Evolutionary conservation across 108 stramenopile species (phyloP).

Genomic region (Skeletonema tropicum): DNA sequence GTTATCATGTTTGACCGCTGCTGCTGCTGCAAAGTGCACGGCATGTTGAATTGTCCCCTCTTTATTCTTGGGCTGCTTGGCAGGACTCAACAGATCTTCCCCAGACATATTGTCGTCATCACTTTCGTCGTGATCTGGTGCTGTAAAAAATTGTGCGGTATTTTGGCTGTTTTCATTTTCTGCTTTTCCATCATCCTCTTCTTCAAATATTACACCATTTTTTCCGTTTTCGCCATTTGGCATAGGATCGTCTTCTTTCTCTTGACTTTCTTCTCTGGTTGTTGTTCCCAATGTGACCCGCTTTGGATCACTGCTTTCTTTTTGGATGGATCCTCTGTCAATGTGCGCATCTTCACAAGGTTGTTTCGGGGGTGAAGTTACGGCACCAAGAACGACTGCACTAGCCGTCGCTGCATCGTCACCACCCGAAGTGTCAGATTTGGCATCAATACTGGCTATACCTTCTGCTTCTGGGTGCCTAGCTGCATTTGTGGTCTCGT

Average conservation of each 20-base stretch:
- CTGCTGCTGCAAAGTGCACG: constrained; percentile 6
- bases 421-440: constrained; percentile 4
- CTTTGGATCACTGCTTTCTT: not conserved
- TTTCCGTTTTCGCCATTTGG: not conserved
- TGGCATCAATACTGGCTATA: not conserved
- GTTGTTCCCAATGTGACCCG: not conserved
- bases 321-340: too few species aligned
- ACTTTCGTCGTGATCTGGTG: constrained; percentile 3
- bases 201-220: not conserved
- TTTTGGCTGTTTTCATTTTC: constrained; percentile 5
- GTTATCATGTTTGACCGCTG: not conserved
- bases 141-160: not conserved
- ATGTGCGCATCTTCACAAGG: not conserved
- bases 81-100: not conserved
- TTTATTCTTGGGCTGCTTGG: constrained; percentile 2
- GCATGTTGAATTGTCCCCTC: not conserved
- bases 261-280: not conserved
- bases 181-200: not conserved
- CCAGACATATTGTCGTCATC: constrained; percentile 9
- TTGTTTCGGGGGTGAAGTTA: constrained; percentile 10
- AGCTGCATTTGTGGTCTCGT: constrained; percentile 26
- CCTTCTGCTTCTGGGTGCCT: not conserved
- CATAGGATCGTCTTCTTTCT: not conserved
- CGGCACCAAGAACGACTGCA: constrained; percentile 19
- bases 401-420: constrained; percentile 20